phyloP scores from a whole-genome alignment of 192 early-diverging fungal genomes.

The Rhizophlyctis rosea region DNA sequence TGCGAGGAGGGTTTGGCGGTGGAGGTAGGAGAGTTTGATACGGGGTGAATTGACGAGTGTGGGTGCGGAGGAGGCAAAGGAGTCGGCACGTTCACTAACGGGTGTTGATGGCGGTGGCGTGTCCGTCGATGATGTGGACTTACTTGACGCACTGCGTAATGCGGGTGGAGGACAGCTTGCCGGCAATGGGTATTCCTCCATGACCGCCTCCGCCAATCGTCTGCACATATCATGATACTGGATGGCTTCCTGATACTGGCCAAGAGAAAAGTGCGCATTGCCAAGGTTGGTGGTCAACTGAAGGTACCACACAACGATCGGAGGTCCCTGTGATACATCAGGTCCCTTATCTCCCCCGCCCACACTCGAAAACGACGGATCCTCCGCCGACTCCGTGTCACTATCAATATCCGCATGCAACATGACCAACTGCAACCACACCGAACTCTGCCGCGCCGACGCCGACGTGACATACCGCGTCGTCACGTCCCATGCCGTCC shows the following conservation, averaged over 20 bases:
- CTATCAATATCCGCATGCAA: slow-evolving; percentile 33
- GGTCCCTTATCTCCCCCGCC: neutral
- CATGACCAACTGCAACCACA: slow-evolving; percentile 44
- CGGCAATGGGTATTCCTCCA: slow-evolving; percentile 50
- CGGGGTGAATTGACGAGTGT: too few species aligned
- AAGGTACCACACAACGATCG: slow-evolving; percentile 51
- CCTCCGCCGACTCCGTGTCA: slow-evolving; percentile 11
- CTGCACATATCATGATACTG: slow-evolving; percentile 44
- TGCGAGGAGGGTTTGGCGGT: slow-evolving; percentile 46
- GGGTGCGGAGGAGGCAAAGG: slow-evolving; percentile 20
- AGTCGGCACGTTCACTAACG: neutral
- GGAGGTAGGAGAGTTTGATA: slow-evolving; percentile 49
- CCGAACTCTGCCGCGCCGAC: slow-evolving; percentile 20
- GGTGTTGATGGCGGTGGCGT: neutral
- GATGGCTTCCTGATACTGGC: slow-evolving; percentile 43
- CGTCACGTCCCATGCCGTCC: slow-evolving; percentile 34
- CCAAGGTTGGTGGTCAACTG: slow-evolving; percentile 52
- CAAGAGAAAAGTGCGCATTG: slow-evolving; percentile 42
- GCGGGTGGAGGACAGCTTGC: slow-evolving; percentile 25
- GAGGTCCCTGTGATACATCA: slow-evolving; percentile 45
- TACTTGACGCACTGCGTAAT: slow-evolving; percentile 11
- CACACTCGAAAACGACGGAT: slow-evolving; percentile 3
- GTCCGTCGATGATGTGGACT: slow-evolving; percentile 8
- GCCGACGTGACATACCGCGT: slow-evolving; percentile 30
- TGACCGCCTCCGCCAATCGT: slow-evolving; percentile 43